A percentile compares a stretch with the other conserved stretches of the same genome.
Conservation (phyloP, 805 yeast genomes). For the Candida andamanensis region DNA sequence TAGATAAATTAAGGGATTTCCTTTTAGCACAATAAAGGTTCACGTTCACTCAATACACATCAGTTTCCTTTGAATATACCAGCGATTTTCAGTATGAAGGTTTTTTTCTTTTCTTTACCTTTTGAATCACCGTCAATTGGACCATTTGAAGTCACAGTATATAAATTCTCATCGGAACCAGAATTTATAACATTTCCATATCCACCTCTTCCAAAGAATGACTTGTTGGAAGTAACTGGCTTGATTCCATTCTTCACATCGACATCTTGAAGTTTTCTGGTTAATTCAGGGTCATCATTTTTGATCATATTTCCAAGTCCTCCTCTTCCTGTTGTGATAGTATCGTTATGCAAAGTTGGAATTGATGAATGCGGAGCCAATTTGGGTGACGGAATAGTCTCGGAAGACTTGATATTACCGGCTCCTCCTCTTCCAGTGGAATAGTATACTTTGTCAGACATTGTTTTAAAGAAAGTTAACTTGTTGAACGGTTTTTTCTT, state of each 20-base stretch:
- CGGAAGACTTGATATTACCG: slow-evolving; percentile 53
- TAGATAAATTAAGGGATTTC: slow-evolving; percentile 62
- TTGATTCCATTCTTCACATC: slow-evolving; percentile 39
- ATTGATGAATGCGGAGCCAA: slow-evolving; percentile 54
- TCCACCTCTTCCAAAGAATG: slow-evolving; percentile 62
- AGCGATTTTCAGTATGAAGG: slow-evolving; percentile 41
- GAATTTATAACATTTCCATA: slow-evolving; percentile 51
- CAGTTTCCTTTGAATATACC: slow-evolving; percentile 6
- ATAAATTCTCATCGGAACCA: slow-evolving; percentile 25
- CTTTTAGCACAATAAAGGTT: slow-evolving; percentile 17
- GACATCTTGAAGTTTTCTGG: slow-evolving; percentile 65
- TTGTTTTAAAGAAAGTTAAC: too few species aligned
- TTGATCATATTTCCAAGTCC: slow-evolving; percentile 73
- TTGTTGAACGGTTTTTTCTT: too few species aligned
- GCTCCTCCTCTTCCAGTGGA: slow-evolving; percentile 83
- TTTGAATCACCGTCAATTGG: slow-evolving; percentile 10
- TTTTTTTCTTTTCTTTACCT: slow-evolving; percentile 20
- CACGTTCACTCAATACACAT: slow-evolving; percentile 9
- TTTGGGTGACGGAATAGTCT: slow-evolving; percentile 44
- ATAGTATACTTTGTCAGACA: slow-evolving; percentile 30
- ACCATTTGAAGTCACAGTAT: slow-evolving; percentile 33
- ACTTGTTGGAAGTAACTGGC: slow-evolving; percentile 41
- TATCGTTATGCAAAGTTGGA: slow-evolving; percentile 51
- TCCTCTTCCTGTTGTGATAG: slow-evolving; percentile 71
- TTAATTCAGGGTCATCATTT: slow-evolving; percentile 52